Base-by-base conservation (phyloP, 768 basidiomycete species). In the Peribolospora kevripleyi region DNA sequence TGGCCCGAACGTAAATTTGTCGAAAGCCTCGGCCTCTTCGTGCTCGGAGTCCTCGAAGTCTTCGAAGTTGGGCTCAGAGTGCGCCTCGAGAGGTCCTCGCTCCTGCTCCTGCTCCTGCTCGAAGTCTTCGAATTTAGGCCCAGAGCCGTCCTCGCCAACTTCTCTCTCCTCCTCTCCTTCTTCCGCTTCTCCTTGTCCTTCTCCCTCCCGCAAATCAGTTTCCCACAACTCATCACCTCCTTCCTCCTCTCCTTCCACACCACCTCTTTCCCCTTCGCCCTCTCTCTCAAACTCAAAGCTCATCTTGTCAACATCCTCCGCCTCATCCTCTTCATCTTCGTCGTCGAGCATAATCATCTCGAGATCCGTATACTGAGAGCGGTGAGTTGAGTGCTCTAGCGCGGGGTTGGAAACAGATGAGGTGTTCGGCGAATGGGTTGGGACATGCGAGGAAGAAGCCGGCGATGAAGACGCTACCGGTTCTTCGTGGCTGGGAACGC, bases 241-340 rank as follows among this genome's bases (percentile, higher is more conserved):
- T 7, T 47, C 54, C 50, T 53, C 42, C 48, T 40, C 48, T 39
- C 54, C 55, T 10, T 52, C 55, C 14, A 52, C 14, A 13, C 48
- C 58, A 4, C 41, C 48, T 43, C 43, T 53, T 48, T 50, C 25
- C 48, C n/a, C 9, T 37, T 46, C 45, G 14, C 10, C 45, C 9
- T 7, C 14, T 42, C 51, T 43, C 51, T 46, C 45, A 46, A 14
- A 14, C 2, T 46, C 10, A 46, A 9, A 52, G 14, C 39, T 54
- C 14, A 54, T 42, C 45, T 51, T 46, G 54, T 48, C 46, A 2
- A 49, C 52, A 37, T 54, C 56, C 25, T 48, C n/a, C 50, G 14
- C 42, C 43, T 37, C 57, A 3, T 46, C 45, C 42, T n/a, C 46
- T 38, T 43, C 41, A 13, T 38, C 14, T 68, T 80, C 81, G 59